Conservation (phyloP, 345 rosid species). For the Dimocarpus longan region DNA sequence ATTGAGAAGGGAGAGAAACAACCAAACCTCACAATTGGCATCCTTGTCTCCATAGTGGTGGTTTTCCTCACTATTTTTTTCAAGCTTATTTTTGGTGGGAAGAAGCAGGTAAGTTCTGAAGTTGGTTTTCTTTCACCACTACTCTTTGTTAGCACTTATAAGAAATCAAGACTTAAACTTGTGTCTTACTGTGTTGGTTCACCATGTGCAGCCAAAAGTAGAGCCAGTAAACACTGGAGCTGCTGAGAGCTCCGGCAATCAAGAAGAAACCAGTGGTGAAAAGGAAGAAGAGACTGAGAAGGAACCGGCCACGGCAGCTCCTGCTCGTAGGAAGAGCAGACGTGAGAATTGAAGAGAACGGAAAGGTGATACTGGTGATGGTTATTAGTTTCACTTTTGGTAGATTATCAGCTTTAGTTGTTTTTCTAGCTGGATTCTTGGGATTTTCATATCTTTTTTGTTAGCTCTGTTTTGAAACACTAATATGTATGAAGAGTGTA, state of each 20-base stretch:
- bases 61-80: slow-evolving; percentile 30
- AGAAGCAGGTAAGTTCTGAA: slow-evolving; percentile 48
- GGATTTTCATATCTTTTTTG: slow-evolving; percentile 4
- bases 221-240: slow-evolving; percentile 43
- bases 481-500: slow-evolving; percentile 39
- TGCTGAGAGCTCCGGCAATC: slow-evolving; percentile 48
- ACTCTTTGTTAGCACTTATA: neutral
- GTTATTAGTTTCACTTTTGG: slow-evolving; percentile 27
- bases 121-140: neutral
- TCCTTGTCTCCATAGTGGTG: slow-evolving; percentile 36
- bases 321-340: slow-evolving; percentile 58
- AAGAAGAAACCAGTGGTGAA: slow-evolving; percentile 47
- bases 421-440: slow-evolving; percentile 30
- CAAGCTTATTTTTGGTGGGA: slow-evolving; percentile 61
- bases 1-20: slow-evolving; percentile 63
- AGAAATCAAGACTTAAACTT: neutral
- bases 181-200: neutral
- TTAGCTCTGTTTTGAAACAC: slow-evolving; percentile 19
- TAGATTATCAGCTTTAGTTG: slow-evolving; percentile 29
- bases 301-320: slow-evolving; percentile 35
- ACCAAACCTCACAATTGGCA: slow-evolving; percentile 47
- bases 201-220: slow-evolving; percentile 35
- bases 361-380: neutral
- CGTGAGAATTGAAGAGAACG: slow-evolving; percentile 48
- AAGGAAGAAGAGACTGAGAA: slow-evolving; percentile 42